Conservation (phyloP, 371 early-diverging fungal species). For the Mucor racemosus region DNA sequence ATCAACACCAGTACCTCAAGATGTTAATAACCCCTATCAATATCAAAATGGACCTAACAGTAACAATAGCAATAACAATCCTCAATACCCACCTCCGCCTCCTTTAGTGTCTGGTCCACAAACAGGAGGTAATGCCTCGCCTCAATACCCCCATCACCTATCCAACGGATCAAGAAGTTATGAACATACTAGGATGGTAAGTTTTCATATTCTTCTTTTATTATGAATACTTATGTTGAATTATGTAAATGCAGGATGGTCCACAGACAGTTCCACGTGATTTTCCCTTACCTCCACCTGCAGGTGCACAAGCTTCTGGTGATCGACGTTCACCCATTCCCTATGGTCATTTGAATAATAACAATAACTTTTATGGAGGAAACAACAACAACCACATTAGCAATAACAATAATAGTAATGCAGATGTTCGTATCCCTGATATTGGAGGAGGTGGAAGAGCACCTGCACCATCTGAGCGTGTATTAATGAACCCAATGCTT, state of each 20-base stretch:
- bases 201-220: background rate
- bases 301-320: background rate
- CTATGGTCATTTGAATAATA: constrained; percentile 6
- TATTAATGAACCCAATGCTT: constrained; percentile 39
- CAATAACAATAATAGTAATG: constrained; percentile 8
- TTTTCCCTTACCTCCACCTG: constrained; percentile 31
- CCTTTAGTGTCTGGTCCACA: constrained; percentile 23
- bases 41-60: constrained; percentile 31
- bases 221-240: background rate
- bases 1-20: constrained; percentile 62
- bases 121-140: constrained; percentile 9
- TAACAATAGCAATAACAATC: background rate
- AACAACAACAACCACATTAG: background rate
- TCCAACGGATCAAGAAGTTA: background rate
- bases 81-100: constrained; percentile 23
- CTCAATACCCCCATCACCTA: constrained; percentile 12
- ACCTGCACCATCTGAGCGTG: constrained; percentile 39
- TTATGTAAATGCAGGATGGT: constrained; percentile 6
- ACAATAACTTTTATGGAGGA: background rate
- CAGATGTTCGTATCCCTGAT: constrained; percentile 41
- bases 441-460: constrained; percentile 43
- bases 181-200: constrained; percentile 18
- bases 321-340: constrained; percentile 33
- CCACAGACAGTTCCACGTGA: constrained; percentile 31
- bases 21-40: constrained; percentile 59